A percentile compares a stretch with the other conserved stretches of the same genome.
phyloP scores from a whole-genome alignment of 2,329 filamentous ascomycete species.

The Cladosporium halotolerans region DNA sequence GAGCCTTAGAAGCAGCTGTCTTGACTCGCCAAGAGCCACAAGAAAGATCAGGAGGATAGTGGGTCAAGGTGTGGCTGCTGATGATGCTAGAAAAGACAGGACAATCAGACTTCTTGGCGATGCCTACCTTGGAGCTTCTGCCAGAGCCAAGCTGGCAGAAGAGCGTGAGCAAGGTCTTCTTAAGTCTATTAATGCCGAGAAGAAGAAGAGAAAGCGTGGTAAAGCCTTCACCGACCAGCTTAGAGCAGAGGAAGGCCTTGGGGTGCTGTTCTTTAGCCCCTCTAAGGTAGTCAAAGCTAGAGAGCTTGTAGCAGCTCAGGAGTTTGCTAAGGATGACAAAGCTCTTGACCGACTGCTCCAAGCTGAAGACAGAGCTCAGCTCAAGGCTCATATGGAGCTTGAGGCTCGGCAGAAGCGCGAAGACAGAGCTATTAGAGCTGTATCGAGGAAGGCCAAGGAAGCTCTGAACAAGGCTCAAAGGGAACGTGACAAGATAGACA shows the following conservation, averaged over 20 bases:
- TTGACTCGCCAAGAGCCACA: not conserved
- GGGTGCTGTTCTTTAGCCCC: no score
- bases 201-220: conserved; percentile 1
- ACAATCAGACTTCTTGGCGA: not conserved
- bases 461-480: not conserved
- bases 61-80: not conserved
- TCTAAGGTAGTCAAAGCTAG: not conserved
- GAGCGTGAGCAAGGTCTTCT: not conserved
- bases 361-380: not conserved
- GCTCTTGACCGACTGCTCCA: not conserved
- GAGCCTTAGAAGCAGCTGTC: not conserved
- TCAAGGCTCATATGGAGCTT: not conserved
- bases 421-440: not conserved
- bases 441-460: not conserved
- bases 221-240: not conserved
- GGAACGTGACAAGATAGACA: not conserved
- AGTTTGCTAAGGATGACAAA: not conserved
- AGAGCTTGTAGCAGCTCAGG: not conserved
- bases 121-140: not conserved
- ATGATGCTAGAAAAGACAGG: not conserved
- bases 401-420: not conserved
- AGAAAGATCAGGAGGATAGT: not conserved
- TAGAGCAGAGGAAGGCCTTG: no score
- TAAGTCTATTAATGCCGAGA: not conserved
- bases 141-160: not conserved